phyloP scores from a whole-genome alignment of 2,329 filamentous ascomycete genomes.

The Claviceps spartinae region DNA sequence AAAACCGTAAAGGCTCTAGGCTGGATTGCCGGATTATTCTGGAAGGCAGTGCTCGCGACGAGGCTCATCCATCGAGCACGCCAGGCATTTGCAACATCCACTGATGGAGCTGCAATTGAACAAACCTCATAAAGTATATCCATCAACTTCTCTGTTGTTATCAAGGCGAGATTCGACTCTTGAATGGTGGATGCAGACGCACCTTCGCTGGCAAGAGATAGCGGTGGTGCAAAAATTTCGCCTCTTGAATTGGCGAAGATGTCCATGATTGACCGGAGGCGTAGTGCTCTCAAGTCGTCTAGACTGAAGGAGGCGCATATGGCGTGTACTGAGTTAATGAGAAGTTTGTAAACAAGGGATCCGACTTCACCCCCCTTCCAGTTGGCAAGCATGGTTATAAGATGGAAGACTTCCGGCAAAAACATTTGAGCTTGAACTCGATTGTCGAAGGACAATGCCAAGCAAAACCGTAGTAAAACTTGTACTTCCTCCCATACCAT shows the following conservation, averaged over 20 bases:
- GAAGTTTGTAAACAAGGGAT: slow-evolving; percentile 45
- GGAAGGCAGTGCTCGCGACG: slow-evolving; percentile 58
- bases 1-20: slow-evolving; percentile 57
- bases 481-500: slow-evolving; percentile 58
- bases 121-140: slow-evolving; percentile 50
- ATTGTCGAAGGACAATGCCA: slow-evolving; percentile 54
- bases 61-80: slow-evolving; percentile 61
- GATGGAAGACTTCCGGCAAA: slow-evolving; percentile 55
- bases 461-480: slow-evolving; percentile 50
- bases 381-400: slow-evolving; percentile 58
- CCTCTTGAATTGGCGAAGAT: slow-evolving; percentile 45
- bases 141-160: slow-evolving; percentile 47
- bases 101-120: slow-evolving; percentile 46
- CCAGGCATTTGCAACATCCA: slow-evolving; percentile 55
- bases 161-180: slow-evolving; percentile 36
- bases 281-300: slow-evolving; percentile 43
- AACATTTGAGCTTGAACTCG: slow-evolving; percentile 55
- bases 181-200: slow-evolving; percentile 40
- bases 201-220: slow-evolving; percentile 34
- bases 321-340: slow-evolving; percentile 55
- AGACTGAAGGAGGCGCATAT: slow-evolving; percentile 52
- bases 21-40: slow-evolving; percentile 59
- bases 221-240: slow-evolving; percentile 41
- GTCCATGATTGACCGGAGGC: slow-evolving; percentile 41
- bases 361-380: slow-evolving; percentile 45